phyloP scores from a whole-genome alignment of 2,329 filamentous ascomycete species.

The Fusarium succisae region DNA sequence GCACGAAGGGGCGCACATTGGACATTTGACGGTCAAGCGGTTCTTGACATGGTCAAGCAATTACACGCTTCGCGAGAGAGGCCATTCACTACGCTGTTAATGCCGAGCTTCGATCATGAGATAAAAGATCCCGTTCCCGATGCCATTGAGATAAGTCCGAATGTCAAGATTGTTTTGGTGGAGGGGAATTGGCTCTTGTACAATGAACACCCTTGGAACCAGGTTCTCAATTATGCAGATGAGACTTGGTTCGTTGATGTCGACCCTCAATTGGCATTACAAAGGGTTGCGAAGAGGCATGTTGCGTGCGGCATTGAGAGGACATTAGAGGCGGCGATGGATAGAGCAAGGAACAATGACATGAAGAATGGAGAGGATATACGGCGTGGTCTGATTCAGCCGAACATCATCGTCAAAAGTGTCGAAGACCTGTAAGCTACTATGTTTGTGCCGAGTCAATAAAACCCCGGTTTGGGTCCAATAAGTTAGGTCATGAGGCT shows the following conservation, averaged over 20 bases:
- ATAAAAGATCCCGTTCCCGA: neutral
- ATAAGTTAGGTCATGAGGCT: neutral
- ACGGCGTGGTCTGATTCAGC: neutral
- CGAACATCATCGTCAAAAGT: neutral
- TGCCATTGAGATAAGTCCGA: neutral
- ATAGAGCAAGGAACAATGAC: neutral
- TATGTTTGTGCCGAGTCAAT: neutral
- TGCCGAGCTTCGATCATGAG: neutral
- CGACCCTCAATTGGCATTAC: neutral
- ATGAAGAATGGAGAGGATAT: neutral
- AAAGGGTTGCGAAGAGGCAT: neutral
- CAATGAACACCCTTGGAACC: neutral
- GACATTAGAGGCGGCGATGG: neutral
- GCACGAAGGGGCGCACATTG: neutral
- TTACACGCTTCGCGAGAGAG: neutral
- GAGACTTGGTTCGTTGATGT: neutral
- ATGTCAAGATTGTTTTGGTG: neutral
- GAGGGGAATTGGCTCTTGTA: neutral
- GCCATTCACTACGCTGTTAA: neutral
- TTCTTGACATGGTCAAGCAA: neutral
- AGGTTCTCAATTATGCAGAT: neutral
- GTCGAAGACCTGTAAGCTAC: neutral
- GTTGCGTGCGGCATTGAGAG: neutral
- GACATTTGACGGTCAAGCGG: neutral
- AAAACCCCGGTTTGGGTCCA: too few relatives aligned